Conservation (phyloP, 2,329 filamentous ascomycete genomes). For the Neophaeococcomyces mojaviensis region DNA sequence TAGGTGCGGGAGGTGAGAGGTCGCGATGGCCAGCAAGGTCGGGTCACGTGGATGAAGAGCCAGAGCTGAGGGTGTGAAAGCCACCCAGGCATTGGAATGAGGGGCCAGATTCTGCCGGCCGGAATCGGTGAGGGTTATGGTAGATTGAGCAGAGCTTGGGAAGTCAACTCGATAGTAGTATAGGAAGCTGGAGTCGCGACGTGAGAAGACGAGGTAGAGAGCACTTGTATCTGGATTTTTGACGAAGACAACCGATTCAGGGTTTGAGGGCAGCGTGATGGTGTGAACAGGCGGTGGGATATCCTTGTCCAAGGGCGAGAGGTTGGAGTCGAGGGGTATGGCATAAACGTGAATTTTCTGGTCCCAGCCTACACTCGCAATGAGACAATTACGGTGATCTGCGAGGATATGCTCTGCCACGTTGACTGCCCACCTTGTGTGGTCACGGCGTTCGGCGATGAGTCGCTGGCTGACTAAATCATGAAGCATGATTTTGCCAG, state of each 20-base stretch:
- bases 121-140: slow-evolving; percentile 33
- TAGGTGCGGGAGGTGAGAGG: slow-evolving; percentile 54
- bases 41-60: slow-evolving; percentile 49
- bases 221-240: slow-evolving; percentile 40
- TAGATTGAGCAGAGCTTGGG: slow-evolving; percentile 6
- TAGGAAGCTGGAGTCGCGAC: slow-evolving; percentile 52
- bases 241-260: slow-evolving; percentile 50
- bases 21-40: slow-evolving; percentile 51
- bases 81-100: slow-evolving; percentile 56
- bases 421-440: slow-evolving; percentile 54
- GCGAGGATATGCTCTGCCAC: slow-evolving; percentile 20
- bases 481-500: slow-evolving; percentile 48
- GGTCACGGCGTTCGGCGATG: slow-evolving; percentile 45
- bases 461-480: slow-evolving; percentile 33
- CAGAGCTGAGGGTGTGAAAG: slow-evolving; percentile 54
- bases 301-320: slow-evolving; percentile 16
- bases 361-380: slow-evolving; percentile 56
- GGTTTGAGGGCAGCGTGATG: slow-evolving; percentile 44
- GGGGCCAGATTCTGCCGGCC: slow-evolving; percentile 56
- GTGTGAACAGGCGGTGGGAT: slow-evolving; percentile 35
- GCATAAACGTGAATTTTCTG: slow-evolving; percentile 48
- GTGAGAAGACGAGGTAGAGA: slow-evolving; percentile 46
- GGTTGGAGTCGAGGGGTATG: slow-evolving; percentile 16
- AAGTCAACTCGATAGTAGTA: slow-evolving; percentile 43
- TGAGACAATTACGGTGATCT: slow-evolving; percentile 13